phyloP scores from a whole-genome alignment of 192 early-diverging fungal genomes.

The Dissophora globulifera region DNA sequence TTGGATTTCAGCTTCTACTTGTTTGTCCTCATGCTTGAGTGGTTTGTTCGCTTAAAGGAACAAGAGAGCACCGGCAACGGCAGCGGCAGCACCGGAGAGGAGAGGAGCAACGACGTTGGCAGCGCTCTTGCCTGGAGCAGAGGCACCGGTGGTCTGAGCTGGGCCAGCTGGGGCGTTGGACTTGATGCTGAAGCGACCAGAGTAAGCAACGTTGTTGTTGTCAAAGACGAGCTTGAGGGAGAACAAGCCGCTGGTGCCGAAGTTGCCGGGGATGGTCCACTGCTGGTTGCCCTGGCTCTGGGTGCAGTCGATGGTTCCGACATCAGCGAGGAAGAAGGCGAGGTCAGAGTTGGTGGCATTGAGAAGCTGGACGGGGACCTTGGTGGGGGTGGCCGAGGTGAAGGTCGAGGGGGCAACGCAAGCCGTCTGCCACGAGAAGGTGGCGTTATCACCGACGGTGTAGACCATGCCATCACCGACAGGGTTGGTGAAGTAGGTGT shows the following conservation, averaged over 20 bases:
- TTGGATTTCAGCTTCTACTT: too few relatives aligned
- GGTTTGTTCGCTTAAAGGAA: conserved; percentile 18
- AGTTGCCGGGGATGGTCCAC: conserved; percentile 19
- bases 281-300: conserved; percentile 10
- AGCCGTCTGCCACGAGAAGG: conserved; percentile 30
- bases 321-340: neutral
- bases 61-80: conserved; percentile 21
- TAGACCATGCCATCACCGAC: neutral
- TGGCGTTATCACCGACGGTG: conserved; percentile 3
- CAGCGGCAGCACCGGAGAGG: conserved; percentile 17
- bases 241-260: conserved; percentile 1
- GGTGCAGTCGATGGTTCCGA: conserved; percentile 38
- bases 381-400: conserved; percentile 10
- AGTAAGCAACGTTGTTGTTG: conserved; percentile 11
- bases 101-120: conserved; percentile 7
- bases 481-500: conserved; percentile 39
- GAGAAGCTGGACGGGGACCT: conserved; percentile 28
- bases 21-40: neutral
- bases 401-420: conserved; percentile 26
- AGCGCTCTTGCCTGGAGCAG: conserved; percentile 7
- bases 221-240: conserved; percentile 10
- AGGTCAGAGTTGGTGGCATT: conserved; percentile 7
- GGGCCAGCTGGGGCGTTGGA: neutral
- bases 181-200: conserved; percentile 30
- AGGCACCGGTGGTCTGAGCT: neutral